Conservation (phyloP, 805 yeast species). For the Jamesozyma piceae region DNA sequence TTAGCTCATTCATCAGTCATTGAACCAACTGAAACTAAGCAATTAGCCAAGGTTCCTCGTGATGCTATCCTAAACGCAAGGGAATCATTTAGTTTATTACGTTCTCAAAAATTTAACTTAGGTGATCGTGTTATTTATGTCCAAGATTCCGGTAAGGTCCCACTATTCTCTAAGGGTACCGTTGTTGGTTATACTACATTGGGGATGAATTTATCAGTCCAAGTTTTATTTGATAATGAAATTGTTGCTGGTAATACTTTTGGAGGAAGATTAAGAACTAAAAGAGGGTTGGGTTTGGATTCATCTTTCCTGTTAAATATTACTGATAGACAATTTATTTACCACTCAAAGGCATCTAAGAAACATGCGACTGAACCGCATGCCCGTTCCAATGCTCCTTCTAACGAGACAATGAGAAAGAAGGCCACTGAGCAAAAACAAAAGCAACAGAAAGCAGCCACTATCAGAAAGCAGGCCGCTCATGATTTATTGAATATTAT, state of each 20-base stretch:
- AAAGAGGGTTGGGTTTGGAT: slow-evolving; percentile 78
- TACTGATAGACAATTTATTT: slow-evolving; percentile 63
- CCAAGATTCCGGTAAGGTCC: slow-evolving; percentile 81
- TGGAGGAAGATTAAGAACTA: slow-evolving; percentile 66
- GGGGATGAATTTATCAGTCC: slow-evolving; percentile 46
- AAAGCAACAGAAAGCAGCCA: slow-evolving; percentile 18
- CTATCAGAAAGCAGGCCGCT: slow-evolving; percentile 27
- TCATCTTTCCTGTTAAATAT: slow-evolving; percentile 74
- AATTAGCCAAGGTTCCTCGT: slow-evolving; percentile 73
- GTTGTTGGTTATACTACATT: slow-evolving; percentile 67
- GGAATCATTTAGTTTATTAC: slow-evolving; percentile 59
- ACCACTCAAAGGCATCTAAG: slow-evolving; percentile 58
- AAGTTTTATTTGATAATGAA: slow-evolving; percentile 75
- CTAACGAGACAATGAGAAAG: not conserved
- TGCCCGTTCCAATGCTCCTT: not conserved
- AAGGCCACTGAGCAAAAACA: slow-evolving; percentile 5
- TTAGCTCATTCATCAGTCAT: slow-evolving; percentile 38
- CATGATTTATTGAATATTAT: slow-evolving; percentile 39
- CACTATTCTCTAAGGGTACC: slow-evolving; percentile 80
- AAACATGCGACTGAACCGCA: slow-evolving; percentile 8
- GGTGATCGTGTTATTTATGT: slow-evolving; percentile 89
- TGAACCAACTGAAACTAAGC: slow-evolving; percentile 41
- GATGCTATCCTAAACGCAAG: slow-evolving; percentile 72
- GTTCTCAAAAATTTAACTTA: slow-evolving; percentile 65
- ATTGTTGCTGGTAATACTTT: slow-evolving; percentile 74